Percentiles rank a stretch among this genome's conserved stretches.
phyloP scores from a whole-genome alignment of 1,284 basidiomycete genomes.

The Peniophora sp. region DNA sequence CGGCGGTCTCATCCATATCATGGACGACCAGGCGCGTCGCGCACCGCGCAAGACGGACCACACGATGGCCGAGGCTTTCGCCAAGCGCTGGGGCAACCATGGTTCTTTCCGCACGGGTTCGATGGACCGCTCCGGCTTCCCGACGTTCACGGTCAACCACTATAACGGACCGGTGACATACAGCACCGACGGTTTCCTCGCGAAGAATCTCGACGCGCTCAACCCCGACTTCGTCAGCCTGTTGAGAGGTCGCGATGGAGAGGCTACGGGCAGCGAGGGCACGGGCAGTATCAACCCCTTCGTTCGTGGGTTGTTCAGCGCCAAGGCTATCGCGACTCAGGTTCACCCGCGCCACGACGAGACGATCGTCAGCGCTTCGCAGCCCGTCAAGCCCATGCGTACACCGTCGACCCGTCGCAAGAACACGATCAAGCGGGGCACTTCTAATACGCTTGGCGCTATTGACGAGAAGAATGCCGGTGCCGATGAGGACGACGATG shows the following conservation, averaged over 20 bases:
- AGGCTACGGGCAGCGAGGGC: constrained; percentile 46
- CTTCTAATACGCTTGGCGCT: constrained; percentile 44
- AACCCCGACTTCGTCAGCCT: constrained; percentile 92
- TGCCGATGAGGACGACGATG: constrained; percentile 47
- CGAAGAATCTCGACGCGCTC: constrained; percentile 83
- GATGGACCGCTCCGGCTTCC: constrained; percentile 71
- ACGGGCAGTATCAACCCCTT: constrained; percentile 85
- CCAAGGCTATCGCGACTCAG: constrained; percentile 83
- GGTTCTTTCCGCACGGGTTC: constrained; percentile 79
- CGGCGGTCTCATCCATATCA: constrained; percentile 91
- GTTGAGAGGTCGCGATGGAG: constrained; percentile 54
- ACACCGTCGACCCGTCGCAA: constrained; percentile 84
- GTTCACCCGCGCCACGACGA: constrained; percentile 89
- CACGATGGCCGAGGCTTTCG: constrained; percentile 92
- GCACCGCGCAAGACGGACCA: constrained; percentile 49
- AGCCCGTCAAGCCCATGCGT: constrained; percentile 88
- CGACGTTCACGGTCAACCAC: constrained; percentile 89
- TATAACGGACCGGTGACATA: constrained; percentile 91
- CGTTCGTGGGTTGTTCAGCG: constrained; percentile 84
- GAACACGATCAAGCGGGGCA: constrained; percentile 55
- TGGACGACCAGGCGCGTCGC: constrained; percentile 91
- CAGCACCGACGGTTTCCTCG: constrained; percentile 83
- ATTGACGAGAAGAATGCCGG: constrained; percentile 33
- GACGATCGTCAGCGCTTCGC: constrained; percentile 90
- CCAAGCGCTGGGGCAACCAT: constrained; percentile 92